Base-by-base conservation (phyloP, 1,139 yeast genomes). In the Yamadazyma pseudoaaseri region DNA sequence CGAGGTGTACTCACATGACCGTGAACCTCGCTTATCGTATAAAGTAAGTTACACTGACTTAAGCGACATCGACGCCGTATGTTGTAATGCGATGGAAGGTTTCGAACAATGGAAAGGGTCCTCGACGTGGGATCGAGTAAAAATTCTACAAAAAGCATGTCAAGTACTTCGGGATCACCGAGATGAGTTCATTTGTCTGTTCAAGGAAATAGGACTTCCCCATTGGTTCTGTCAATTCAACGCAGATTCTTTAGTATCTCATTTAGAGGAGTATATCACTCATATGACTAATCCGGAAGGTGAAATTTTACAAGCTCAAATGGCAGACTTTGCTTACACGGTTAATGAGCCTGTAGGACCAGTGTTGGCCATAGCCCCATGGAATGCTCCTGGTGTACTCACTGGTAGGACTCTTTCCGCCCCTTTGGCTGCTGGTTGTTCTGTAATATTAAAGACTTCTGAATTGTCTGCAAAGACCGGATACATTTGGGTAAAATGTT, bases 351-450 rank as follows among this genome's bases (percentile, higher is more conserved):
- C 77, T 1, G 37, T 67, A 14, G 76, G 77, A 1, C 69, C 74
- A 1, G 70, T 71, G 0, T 47, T 70, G 26, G 55, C 74, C 8
- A 62, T 70, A 2, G 53, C 74, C 4, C 70, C 76, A 1, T 70
- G 76, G 76, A 71, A 70, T 50, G 76, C 74, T 1, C 75, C 77
- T 1, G 62, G 62, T 1, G 52, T 72, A 20, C 54, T 72, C 28
- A 52, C 60, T 6, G 54, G 58, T 10, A 50, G 76, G 37, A 53
- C 72, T 2, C 55, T 70, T 3, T 43, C 56, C 14, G 70, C 71
- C 4, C 76, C 76, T 2, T 50, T 71, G 33, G 66, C 70, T 20
- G 76, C 76, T n/a, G 76, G 76, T 2, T 70, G 76, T 43, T 67
- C 75, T 0, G 75, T 71, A n/a, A 47, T 70, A 11, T 41, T 60